Base-by-base conservation (phyloP, 2,329 filamentous ascomycete species). In the Aspergillus brasiliensis region DNA sequence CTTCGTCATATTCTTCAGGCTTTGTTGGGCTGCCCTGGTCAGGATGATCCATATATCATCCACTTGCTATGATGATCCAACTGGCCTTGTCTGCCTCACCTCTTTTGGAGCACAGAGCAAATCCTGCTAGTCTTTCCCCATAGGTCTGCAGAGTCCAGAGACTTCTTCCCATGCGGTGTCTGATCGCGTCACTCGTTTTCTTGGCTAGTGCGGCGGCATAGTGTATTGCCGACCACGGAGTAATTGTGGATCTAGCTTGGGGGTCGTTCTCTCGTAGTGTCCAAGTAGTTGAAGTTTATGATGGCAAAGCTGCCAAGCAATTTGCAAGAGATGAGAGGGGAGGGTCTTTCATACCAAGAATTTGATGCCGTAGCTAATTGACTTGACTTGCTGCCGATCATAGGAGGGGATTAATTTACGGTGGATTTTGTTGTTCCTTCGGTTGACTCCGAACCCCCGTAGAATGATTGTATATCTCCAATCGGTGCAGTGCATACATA, bases 151-250 rank as follows among this genome's bases (percentile, higher is more conserved):
- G 13, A 2, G 34, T n/a, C n/a, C 34, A 38, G 10, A 23, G 40
- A 44, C 23, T 19, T 21, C 40, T 44, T 23, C 19, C 10, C n/a
- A 44, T 23, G 40, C 19, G 40, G 40, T 44, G 40, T 19, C 40
- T 44, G 40, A 23, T 44, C 40, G 19, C 40, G 40, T 44, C 40
- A 44, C 40, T 21, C 10, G 19, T 19, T n/a, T 44, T 17, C 17
- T 44, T 44, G 13, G 40, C 31, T 34, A 34, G 38, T 17, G 38
- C 17, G 40, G 46, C 46, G 46, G 46, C 46, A 28, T 11, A 48
- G 42, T 25, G 27, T 23, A 56, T 37, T 48, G 53, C 53, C 53
- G 46, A 56, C 37, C 15, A 56, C 25, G 53, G 53, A 37, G 53
- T 23, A 48, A 37, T 34, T 56, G 53, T 56, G 53, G 53, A 56